A percentile compares a stretch with the other conserved stretches of the same genome.
Conservation (phyloP, 2,329 filamentous ascomycete species). For the Cladosporium sp. region DNA sequence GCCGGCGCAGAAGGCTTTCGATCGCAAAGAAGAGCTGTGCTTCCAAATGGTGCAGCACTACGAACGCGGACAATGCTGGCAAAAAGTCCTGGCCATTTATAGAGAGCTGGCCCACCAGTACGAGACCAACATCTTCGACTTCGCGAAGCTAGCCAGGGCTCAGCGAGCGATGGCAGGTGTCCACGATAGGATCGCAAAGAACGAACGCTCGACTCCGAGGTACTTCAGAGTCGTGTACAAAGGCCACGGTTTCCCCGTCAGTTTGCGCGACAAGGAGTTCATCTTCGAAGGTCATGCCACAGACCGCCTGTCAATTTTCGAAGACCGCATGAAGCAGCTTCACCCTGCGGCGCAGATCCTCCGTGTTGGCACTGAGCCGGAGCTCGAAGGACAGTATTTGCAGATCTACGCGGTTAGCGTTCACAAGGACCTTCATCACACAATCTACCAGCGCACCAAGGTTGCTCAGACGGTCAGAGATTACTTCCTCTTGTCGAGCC, state of each 20-base stretch:
- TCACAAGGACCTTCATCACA: slow-evolving; percentile 76
- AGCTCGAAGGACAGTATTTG: slow-evolving; percentile 86
- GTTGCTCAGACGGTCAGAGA: slow-evolving; percentile 82
- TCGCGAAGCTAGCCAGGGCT: slow-evolving; percentile 82
- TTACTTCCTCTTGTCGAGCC: slow-evolving; percentile 73
- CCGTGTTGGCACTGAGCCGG: slow-evolving; percentile 61
- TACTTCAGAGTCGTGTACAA: slow-evolving; percentile 92
- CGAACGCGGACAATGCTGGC: slow-evolving; percentile 90
- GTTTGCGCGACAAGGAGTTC: slow-evolving; percentile 82
- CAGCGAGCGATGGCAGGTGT: slow-evolving; percentile 89
- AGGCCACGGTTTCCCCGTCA: slow-evolving; percentile 80
- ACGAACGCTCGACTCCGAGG: slow-evolving; percentile 71
- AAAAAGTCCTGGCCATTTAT: slow-evolving; percentile 80
- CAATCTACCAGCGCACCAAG: slow-evolving; percentile 82
- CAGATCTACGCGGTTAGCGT: slow-evolving; percentile 76
- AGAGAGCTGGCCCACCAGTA: slow-evolving; percentile 90
- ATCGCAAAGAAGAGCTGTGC: slow-evolving; percentile 87
- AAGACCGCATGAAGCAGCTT: slow-evolving; percentile 86
- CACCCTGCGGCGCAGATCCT: slow-evolving; percentile 83
- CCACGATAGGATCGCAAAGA: slow-evolving; percentile 82
- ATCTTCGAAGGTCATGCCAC: slow-evolving; percentile 78
- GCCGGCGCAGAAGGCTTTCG: slow-evolving; percentile 80
- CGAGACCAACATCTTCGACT: slow-evolving; percentile 84
- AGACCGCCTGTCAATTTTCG: slow-evolving; percentile 77
- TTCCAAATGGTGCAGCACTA: slow-evolving; percentile 94